Evolutionary conservation across 257 asterid genomes (phyloP).

Genomic region (Solanum virginianum): DNA sequence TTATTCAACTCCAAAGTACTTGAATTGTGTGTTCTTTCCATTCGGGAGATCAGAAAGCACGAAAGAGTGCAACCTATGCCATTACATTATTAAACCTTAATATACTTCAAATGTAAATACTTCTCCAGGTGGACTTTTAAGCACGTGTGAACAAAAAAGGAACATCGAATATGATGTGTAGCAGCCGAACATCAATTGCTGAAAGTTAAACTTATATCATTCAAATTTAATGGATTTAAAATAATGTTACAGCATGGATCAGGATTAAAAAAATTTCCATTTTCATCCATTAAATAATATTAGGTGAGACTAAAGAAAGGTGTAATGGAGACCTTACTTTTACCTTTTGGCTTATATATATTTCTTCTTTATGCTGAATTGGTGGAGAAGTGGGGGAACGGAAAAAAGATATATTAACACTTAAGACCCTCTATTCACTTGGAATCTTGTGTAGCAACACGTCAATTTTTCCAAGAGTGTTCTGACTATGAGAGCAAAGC

Average conservation of each 20-base stretch:
- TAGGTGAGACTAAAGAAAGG: not conserved
- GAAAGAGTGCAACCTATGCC: not conserved
- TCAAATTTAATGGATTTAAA: too few relatives aligned
- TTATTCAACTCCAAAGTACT: not conserved
- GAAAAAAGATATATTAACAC: not conserved
- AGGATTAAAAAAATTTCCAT: too few relatives aligned
- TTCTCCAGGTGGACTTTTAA: not conserved
- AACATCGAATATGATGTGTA: not conserved
- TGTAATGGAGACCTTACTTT: not conserved
- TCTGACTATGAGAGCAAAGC: not conserved
- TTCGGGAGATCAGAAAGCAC: not conserved
- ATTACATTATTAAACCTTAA: not conserved
- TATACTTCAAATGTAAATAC: not conserved
- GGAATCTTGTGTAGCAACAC: not conserved
- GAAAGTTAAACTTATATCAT: not conserved
- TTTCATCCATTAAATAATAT: too few relatives aligned
- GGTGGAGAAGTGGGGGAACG: not conserved
- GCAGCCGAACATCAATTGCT: not conserved
- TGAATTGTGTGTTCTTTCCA: not conserved
- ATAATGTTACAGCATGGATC: too few relatives aligned
- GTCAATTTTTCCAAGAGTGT: not conserved
- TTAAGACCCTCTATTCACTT: not conserved
- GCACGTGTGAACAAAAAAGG: not conserved
- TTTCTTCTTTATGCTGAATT: not conserved
- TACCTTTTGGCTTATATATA: not conserved